Percentiles rank a stretch among this genome's conserved stretches.
These are phyloP conservation scores for Spinacia oleracea DNA, from an alignment of 179 eudicot species.

Conservation along the genomic window DNA sequence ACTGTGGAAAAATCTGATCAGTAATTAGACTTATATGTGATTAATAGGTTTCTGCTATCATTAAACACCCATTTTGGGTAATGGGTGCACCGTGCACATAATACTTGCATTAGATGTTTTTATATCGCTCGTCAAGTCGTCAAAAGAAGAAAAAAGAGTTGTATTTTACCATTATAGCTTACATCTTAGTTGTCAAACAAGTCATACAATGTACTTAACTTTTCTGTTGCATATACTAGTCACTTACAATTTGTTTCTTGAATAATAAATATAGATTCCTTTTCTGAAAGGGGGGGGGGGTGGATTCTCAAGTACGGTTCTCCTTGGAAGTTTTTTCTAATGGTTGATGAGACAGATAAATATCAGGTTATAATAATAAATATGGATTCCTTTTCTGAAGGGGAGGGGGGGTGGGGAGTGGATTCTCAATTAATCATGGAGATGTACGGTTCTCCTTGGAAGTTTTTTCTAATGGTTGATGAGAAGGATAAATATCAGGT, in stretches of 20 bases:
- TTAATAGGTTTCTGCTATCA: too few species aligned
- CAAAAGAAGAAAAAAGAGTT: too few species aligned
- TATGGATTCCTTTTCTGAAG: background rate
- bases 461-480: background rate
- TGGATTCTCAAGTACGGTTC: background rate
- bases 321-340: conserved; percentile 1
- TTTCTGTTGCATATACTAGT: background rate
- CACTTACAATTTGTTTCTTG: background rate
- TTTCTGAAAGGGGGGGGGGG: too few species aligned
- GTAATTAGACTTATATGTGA: too few species aligned
- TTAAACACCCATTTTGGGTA: too few species aligned
- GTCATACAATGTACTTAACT: background rate
- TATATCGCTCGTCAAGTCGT: too few species aligned
- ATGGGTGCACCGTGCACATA: too few species aligned
- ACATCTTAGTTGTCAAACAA: background rate
- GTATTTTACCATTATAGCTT: background rate
- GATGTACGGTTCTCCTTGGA: background rate
- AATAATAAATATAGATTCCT: background rate
- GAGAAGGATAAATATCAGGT: background rate
- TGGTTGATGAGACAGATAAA: background rate
- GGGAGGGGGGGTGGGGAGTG: too few species aligned
- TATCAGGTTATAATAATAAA: background rate
- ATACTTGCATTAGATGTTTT: too few species aligned
- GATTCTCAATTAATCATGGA: background rate
- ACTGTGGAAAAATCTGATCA: too few species aligned